Percentiles rank a stretch among this genome's conserved stretches.
phyloP scores from a whole-genome alignment of 2,329 filamentous ascomycete genomes.

The Colletotrichum sp. region DNA sequence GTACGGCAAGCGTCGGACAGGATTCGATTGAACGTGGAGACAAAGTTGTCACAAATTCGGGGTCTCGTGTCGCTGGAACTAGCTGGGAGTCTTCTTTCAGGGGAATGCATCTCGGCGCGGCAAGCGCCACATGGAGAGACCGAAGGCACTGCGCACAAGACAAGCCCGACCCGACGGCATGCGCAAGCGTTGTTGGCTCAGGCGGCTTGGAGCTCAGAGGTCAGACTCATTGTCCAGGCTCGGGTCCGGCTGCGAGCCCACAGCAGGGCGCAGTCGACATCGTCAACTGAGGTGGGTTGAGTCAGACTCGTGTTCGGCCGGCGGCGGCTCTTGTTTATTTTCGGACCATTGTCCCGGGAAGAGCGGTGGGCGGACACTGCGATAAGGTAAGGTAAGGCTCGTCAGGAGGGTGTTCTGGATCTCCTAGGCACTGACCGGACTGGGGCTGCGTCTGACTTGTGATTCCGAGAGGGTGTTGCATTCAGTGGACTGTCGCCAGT shows the following conservation, averaged over 20 bases:
- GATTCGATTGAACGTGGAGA: neutral
- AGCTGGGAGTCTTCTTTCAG: neutral
- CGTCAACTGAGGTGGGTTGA: neutral
- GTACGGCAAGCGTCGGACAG: constrained; percentile 9
- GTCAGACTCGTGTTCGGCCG: constrained; percentile 17
- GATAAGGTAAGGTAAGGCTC: neutral
- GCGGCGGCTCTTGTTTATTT: constrained; percentile 14
- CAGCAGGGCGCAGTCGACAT: constrained; percentile 19
- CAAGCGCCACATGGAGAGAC: constrained; percentile 16
- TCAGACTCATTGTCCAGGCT: neutral
- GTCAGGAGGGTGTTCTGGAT: constrained; percentile 1
- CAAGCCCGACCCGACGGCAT: neutral
- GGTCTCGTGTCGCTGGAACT: neutral
- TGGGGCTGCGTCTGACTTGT: neutral
- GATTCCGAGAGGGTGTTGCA: neutral
- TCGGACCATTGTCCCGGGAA: constrained; percentile 13
- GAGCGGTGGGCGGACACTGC: neutral
- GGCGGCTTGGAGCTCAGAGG: neutral
- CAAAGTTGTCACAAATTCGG: neutral
- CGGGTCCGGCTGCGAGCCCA: neutral
- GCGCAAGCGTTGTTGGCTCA: neutral
- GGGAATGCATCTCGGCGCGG: neutral
- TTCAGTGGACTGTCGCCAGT: constrained; percentile 8
- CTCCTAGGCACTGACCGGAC: neutral
- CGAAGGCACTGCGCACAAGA: neutral